These are phyloP conservation scores for Alliaria petiolata DNA, from an alignment of 345 rosid genomes.

Conservation along the genomic window DNA sequence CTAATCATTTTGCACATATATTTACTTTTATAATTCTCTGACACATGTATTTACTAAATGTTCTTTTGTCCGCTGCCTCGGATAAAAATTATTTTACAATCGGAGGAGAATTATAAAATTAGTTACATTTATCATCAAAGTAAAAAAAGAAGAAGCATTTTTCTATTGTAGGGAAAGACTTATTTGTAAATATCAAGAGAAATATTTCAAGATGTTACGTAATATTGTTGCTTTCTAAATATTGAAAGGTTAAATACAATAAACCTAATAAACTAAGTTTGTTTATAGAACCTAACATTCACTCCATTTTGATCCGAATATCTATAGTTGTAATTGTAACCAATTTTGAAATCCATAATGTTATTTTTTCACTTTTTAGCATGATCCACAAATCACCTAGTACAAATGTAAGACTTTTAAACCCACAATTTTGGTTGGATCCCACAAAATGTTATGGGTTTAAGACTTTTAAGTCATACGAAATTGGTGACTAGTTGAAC, in stretches of 20 bases:
- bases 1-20: slow-evolving; percentile 12
- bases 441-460: not conserved
- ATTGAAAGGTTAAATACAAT: not conserved
- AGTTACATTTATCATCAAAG: not conserved
- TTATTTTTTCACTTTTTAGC: not conserved
- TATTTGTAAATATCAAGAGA: not conserved
- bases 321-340: not conserved
- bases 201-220: not conserved
- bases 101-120: not conserved
- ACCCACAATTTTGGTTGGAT: no score
- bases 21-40: not conserved
- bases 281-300: not conserved
- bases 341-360: not conserved
- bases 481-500: not conserved
- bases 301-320: not conserved
- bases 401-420: not conserved
- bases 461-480: no score
- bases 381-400: not conserved
- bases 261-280: not conserved
- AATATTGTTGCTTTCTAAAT: not conserved
- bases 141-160: not conserved
- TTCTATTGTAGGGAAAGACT: not conserved
- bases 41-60: not conserved
- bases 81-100: not conserved
- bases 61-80: not conserved